Evolutionary conservation across 2,329 filamentous ascomycete species (phyloP).

Genomic region (Penicillium sp.): DNA sequence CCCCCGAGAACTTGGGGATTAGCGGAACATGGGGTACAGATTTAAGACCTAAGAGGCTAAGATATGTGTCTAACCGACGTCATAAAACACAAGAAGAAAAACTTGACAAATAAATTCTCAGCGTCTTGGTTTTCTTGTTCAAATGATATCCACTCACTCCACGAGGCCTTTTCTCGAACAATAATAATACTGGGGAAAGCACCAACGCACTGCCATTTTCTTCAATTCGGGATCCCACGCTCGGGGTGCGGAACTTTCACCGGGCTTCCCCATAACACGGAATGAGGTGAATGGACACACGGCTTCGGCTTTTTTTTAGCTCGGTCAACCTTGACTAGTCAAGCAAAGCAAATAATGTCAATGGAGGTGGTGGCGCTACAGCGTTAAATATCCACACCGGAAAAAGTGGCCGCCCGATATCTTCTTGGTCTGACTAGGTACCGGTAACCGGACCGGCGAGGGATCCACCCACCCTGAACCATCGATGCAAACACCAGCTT

Average conservation of each 20-base stretch:
- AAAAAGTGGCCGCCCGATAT: conserved; percentile 33
- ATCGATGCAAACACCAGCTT: conserved; percentile 47
- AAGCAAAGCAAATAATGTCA: too few species aligned
- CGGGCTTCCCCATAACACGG: background rate
- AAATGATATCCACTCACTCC: background rate
- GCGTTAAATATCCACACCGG: conserved; percentile 31
- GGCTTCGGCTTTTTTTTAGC: conserved; percentile 10
- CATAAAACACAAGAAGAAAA: too few species aligned
- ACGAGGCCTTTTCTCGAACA: background rate
- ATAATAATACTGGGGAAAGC: background rate
- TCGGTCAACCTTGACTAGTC: conserved; percentile 32
- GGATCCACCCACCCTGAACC: conserved; percentile 32
- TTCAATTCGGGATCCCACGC: background rate
- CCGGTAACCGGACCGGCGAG: conserved; percentile 12
- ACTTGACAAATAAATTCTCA: conserved; percentile 5
- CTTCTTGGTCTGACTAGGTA: conserved; percentile 30
- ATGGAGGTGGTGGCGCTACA: too few species aligned
- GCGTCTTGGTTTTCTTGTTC: background rate
- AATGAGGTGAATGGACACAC: conserved; percentile 7
- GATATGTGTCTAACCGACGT: too few species aligned
- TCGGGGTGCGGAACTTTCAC: conserved; percentile 4
- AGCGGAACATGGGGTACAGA: background rate
- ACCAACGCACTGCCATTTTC: background rate
- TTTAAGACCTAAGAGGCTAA: too few species aligned
- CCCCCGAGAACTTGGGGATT: background rate